Evolutionary conservation across 2,329 filamentous ascomycete species (phyloP).

Genomic region (Trichoderma pleuroti): DNA sequence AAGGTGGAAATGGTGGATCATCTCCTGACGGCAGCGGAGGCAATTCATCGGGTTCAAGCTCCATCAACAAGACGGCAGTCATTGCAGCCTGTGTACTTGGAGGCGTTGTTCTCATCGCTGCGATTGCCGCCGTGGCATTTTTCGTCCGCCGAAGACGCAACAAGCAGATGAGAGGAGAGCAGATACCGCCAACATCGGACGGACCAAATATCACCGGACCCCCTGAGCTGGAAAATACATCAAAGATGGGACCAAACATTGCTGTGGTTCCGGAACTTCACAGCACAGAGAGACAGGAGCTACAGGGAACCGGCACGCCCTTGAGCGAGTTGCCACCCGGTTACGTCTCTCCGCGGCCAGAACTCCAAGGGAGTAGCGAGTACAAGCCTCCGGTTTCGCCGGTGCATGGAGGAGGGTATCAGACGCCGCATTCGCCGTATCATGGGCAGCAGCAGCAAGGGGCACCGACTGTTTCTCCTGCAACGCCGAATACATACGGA

Average conservation of each 20-base stretch:
- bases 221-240: slow-evolving; percentile 28
- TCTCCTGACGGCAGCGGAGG: slow-evolving; percentile 10
- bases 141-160: slow-evolving; percentile 37
- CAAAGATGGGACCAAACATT: slow-evolving; percentile 8
- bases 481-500: slow-evolving; percentile 15
- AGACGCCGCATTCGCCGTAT: slow-evolving; percentile 21
- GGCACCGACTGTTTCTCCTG: slow-evolving; percentile 4
- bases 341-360: slow-evolving; percentile 26
- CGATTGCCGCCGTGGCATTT: slow-evolving; percentile 33
- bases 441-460: slow-evolving; percentile 14
- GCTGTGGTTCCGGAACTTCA: slow-evolving; percentile 23
- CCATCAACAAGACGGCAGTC: slow-evolving; percentile 29
- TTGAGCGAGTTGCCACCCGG: slow-evolving; percentile 25
- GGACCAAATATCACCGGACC: slow-evolving; percentile 18
- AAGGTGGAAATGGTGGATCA: slow-evolving; percentile 5
- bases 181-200: slow-evolving; percentile 21
- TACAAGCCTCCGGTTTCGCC: slow-evolving; percentile 23
- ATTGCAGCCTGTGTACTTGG: slow-evolving; percentile 35
- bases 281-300: slow-evolving; percentile 26
- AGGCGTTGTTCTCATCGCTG: slow-evolving; percentile 26
- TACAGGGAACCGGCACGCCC: slow-evolving; percentile 24
- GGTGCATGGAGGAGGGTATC: slow-evolving; percentile 21
- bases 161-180: slow-evolving; percentile 24
- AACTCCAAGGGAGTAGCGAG: slow-evolving; percentile 28
- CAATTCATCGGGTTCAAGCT: slow-evolving; percentile 11